phyloP scores from a whole-genome alignment of 768 basidiomycete genomes.

The Baorangia bicolor region DNA sequence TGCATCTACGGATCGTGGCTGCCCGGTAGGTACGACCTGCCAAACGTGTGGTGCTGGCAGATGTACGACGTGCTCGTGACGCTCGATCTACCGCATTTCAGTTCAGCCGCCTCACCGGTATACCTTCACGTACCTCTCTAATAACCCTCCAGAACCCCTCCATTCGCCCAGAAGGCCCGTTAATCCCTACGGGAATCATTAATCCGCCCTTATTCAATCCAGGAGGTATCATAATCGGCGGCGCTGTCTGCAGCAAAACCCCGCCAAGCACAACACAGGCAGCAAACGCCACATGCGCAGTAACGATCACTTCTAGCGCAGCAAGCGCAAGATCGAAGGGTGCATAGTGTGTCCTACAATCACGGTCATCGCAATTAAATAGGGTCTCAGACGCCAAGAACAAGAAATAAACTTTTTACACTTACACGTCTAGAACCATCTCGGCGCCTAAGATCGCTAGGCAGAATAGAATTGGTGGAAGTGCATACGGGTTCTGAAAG shows the following conservation, averaged over 20 bases:
- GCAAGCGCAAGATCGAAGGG: constrained; percentile 86
- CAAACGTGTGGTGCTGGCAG: constrained; percentile 86
- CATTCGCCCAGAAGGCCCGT: constrained; percentile 59
- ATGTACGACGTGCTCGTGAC: constrained; percentile 80
- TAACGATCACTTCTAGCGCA: constrained; percentile 68
- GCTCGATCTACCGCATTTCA: constrained; percentile 59
- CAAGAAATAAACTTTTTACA: constrained; percentile 10
- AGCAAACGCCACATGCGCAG: constrained; percentile 81
- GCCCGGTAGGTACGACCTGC: constrained; percentile 64
- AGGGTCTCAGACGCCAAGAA: background rate
- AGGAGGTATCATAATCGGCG: constrained; percentile 36
- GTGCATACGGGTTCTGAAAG: constrained; percentile 73
- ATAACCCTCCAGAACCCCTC: constrained; percentile 77
- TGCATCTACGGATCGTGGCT: constrained; percentile 17
- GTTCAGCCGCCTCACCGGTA: background rate
- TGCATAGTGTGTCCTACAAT: constrained; percentile 52
- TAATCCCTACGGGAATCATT: background rate
- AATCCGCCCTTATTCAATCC: constrained; percentile 15
- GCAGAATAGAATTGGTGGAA: constrained; percentile 62
- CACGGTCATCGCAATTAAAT: background rate
- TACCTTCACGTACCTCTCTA: constrained; percentile 60
- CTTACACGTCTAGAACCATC: constrained; percentile 56
- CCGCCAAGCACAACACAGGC: constrained; percentile 82
- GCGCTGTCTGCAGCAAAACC: constrained; percentile 88
- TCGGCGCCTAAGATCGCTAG: constrained; percentile 53